Conservation (phyloP, 148 eudicot species). For the Rhododendron kiyosumense region DNA sequence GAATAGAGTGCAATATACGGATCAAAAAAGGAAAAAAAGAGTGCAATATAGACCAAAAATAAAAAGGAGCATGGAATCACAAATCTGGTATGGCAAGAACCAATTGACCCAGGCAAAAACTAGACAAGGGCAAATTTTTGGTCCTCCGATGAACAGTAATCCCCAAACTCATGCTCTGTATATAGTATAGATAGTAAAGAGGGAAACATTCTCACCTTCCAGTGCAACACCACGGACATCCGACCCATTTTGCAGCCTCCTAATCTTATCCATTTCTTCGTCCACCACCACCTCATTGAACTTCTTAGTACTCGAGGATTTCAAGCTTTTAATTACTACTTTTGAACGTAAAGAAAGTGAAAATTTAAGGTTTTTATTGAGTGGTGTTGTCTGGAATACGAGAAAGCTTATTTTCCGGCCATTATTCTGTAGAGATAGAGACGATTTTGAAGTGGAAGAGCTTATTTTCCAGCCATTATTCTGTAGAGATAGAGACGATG, state of each 20-base stretch:
- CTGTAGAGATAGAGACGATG: slow-evolving; percentile 19
- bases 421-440: slow-evolving; percentile 14
- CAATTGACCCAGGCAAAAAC: too few relatives aligned
- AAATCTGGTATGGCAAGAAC: too few relatives aligned
- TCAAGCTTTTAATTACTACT: not conserved
- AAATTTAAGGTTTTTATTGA: not conserved
- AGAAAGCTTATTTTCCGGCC: slow-evolving; percentile 12
- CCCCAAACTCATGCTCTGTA: not conserved
- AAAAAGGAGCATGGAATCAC: too few relatives aligned
- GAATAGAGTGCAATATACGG: not conserved
- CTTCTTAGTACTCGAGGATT: slow-evolving; percentile 20
- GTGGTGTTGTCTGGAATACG: slow-evolving; percentile 1
- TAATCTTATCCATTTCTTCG: slow-evolving; percentile 69
- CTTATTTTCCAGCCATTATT: slow-evolving; percentile 6
- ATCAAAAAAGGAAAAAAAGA: too few relatives aligned
- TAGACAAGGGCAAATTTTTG: too few relatives aligned
- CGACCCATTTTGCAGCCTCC: slow-evolving; percentile 89
- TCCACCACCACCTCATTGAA: slow-evolving; percentile 40
- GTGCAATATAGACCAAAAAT: not conserved
- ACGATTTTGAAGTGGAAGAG: slow-evolving; percentile 27
- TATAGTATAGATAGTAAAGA: not conserved
- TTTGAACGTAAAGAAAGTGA: slow-evolving; percentile 8
- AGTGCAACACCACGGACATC: slow-evolving; percentile 89
- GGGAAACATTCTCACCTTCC: slow-evolving; percentile 48
- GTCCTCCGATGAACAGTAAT: too few relatives aligned